Evolutionary conservation across 164 flowering plant species (phyloP), one percentile per base, ranked within the genome.

Genomic region (Aristolochia californica): DNA sequence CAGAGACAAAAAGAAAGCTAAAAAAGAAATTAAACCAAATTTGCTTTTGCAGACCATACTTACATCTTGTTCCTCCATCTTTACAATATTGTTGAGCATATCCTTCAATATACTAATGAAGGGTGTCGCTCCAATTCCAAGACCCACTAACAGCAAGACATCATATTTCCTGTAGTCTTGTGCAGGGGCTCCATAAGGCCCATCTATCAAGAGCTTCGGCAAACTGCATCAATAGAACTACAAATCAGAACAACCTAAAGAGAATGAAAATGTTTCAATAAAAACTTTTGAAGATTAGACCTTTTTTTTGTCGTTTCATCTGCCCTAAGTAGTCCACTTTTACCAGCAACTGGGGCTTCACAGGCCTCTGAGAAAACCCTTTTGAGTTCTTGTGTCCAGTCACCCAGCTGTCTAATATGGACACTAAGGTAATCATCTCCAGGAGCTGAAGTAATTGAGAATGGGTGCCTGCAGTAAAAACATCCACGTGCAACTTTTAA

Each of bases 381-480:
- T 65, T 78, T 88, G 18, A 94, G 95, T 61, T 90, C 99, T 54
- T 74, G 86, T 14, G 99, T 94, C 99, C 99, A 94, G 70, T 94
- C 99, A 53, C 99, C 99, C 15, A 94, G 74, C 69, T 85, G 88
- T 52, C 99, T 77, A 28, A 94, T 80, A 74, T 94, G 97, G 61
- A 94, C 80, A 60, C 97, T 86, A 24, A 94, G 77, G 80, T 71
- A 90, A 57, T 90, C 91, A 76, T 94, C 96, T 17, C 76, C 96
- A 14, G 99, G 97, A 55, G 99, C 91, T 7, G 99, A 90, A 43
- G 99, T 94, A 55, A 94, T 85, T 7, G 99, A 94, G 81, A 94
- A 94, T 48, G 99, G 99, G 73, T 94, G 99, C 99, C 99, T 94
- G 82, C 15, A 53, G 43, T n/a, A 47, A 15, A 25, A 34, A 9